phyloP scores from a whole-genome alignment of 257 asterid species.

The Gynochthodes officinalis region DNA sequence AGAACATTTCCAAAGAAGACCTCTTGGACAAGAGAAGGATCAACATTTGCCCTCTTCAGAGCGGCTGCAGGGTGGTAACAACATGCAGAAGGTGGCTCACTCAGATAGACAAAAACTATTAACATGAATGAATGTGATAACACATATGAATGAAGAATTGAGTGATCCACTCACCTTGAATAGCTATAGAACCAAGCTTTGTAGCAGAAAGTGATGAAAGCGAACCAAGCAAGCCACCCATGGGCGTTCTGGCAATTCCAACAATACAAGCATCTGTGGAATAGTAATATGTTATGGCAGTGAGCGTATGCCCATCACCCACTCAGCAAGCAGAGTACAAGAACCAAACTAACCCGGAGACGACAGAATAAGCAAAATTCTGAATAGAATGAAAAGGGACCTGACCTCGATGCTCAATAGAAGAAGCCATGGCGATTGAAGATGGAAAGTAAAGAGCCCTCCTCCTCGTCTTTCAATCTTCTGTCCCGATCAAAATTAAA shows the following conservation, averaged over 20 bases:
- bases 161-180: slow-evolving; percentile 51
- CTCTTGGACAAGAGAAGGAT: slow-evolving; percentile 85
- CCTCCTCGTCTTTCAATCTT: neutral
- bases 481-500: neutral
- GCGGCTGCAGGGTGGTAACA: slow-evolving; percentile 52
- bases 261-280: slow-evolving; percentile 87
- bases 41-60: slow-evolving; percentile 74
- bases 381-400: slow-evolving; percentile 22
- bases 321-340: neutral
- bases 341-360: neutral
- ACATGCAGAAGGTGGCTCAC: neutral
- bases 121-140: neutral
- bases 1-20: slow-evolving; percentile 94
- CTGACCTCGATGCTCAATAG: slow-evolving; percentile 49
- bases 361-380: neutral
- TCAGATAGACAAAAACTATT: neutral
- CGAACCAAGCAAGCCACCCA: slow-evolving; percentile 86
- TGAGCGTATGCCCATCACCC: neutral
- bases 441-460: neutral
- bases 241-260: slow-evolving; percentile 94
- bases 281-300: neutral
- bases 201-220: slow-evolving; percentile 88
- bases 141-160: neutral
- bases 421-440: slow-evolving; percentile 20
- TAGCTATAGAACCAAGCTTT: slow-evolving; percentile 86